Percentiles rank a stretch among this genome's conserved stretches.
Evolutionary conservation across 2,329 filamentous ascomycete genomes (phyloP).

Genomic region (Pseudogymnoascus sp.): DNA sequence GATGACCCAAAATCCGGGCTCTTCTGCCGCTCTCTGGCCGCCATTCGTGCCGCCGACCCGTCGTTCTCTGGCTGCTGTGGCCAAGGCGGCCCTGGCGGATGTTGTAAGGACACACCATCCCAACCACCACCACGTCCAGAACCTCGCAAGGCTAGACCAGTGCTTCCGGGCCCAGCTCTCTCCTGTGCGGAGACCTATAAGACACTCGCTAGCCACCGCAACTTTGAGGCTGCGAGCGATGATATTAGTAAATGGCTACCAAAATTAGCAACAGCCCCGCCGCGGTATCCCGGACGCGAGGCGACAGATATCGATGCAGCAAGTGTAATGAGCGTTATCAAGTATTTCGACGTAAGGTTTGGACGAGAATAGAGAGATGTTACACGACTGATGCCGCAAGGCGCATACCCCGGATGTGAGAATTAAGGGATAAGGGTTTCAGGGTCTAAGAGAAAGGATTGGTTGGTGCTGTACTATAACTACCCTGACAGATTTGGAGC

Average conservation of each 20-base stretch:
- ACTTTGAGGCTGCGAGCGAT: slow-evolving; percentile 64
- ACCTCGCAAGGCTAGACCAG: slow-evolving; percentile 14
- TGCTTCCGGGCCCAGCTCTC: slow-evolving; percentile 36
- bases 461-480: background rate
- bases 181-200: slow-evolving; percentile 73
- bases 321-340: slow-evolving; percentile 77
- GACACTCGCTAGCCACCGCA: slow-evolving; percentile 66
- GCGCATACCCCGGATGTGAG: background rate
- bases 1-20: slow-evolving; percentile 70
- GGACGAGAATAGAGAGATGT: slow-evolving; percentile 32
- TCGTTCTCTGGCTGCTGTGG: slow-evolving; percentile 4
- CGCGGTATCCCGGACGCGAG: slow-evolving; percentile 32
- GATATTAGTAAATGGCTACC: slow-evolving; percentile 71
- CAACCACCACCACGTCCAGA: slow-evolving; percentile 22
- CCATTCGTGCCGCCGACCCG: slow-evolving; percentile 35
- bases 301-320: slow-evolving; percentile 74
- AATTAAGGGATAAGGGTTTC: background rate
- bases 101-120: slow-evolving; percentile 42
- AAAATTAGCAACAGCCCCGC: slow-evolving; percentile 50
- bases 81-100: slow-evolving; percentile 36
- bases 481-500: slow-evolving; percentile 1
- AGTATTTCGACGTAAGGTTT: slow-evolving; percentile 71
- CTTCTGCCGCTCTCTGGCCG: slow-evolving; percentile 74
- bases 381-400: background rate
- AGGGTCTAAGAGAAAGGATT: background rate